Evolutionary conservation across 2,329 filamentous ascomycete species (phyloP), one percentile per base, ranked within the genome.

Genomic region (Passalora sequoiae): DNA sequence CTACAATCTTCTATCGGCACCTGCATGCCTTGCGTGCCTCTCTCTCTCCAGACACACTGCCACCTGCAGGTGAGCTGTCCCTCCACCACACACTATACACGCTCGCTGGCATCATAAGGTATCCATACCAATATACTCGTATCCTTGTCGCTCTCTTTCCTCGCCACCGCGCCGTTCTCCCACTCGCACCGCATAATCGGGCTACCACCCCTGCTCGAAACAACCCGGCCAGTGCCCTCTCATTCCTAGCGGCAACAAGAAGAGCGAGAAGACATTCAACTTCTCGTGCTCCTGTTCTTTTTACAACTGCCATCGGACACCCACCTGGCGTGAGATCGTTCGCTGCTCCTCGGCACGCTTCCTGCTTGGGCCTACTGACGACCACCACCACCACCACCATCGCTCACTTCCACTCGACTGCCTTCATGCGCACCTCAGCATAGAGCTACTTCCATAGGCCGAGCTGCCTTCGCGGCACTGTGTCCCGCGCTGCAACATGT

Each of bases 401-500:
- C 17, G 24, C 20, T n/a, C 32, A 7, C 33, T 15, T 31, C 31
- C 28, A 24, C 13, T 31, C 25, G 15, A 19, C 3, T 22, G n/a
- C 24, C 43, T 50, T 37, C 43, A 55, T 54, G 52, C 44, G 41
- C 35, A 33, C 43, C 43, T n/a, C n/a, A n/a, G 51, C 37, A 30
- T 52, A 52, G 45, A 43, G 42, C 39, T 15, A 37, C 36, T 27
- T 19, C 36, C 43, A 31, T 19, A 27, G 32, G 22, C 20, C 47
- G 25, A 48, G 44, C 38, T 51, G 52, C 52, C 46, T 42, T 40
- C 31, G 50, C 46, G 50, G 49, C 55, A 39, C 42, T 41, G 38
- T 38, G 37, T 24, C 35, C 25, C 28, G 20, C 27, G 31, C 43
- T 41, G 36, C 50, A 55, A 37, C 46, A 59, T 60, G 57, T 49